Evolutionary conservation across 345 rosid species (phyloP).

Genomic region (Isatis tinctoria): DNA sequence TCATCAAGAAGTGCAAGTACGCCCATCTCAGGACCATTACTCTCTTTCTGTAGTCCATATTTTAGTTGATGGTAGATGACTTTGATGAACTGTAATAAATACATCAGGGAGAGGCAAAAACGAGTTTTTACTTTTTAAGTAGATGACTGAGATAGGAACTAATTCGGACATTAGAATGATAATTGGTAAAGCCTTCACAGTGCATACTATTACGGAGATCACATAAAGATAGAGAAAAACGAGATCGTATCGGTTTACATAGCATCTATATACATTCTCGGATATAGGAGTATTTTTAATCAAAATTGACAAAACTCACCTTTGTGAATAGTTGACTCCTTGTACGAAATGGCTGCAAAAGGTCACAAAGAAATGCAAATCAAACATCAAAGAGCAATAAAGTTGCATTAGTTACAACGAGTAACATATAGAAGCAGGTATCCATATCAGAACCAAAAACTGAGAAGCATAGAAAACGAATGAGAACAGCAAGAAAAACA

Average conservation of each 20-base stretch:
- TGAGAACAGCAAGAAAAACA: background rate
- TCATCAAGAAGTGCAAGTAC: constrained; percentile 62
- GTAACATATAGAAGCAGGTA: background rate
- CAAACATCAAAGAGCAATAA: constrained; percentile 13
- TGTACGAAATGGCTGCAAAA: constrained; percentile 78
- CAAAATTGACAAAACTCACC: constrained; percentile 38
- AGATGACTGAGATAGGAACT: background rate
- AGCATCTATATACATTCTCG: constrained; percentile 11
- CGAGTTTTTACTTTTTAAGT: background rate
- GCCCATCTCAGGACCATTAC: constrained; percentile 42
- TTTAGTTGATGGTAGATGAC: constrained; percentile 83
- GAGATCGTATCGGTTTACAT: background rate
- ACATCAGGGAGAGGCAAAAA: background rate
- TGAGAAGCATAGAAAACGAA: background rate
- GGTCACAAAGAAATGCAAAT: background rate
- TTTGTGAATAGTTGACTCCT: constrained; percentile 75
- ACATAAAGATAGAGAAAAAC: background rate
- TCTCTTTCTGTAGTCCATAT: constrained; percentile 76
- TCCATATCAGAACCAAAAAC: background rate
- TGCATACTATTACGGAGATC: background rate
- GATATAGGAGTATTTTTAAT: background rate
- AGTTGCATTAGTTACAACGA: background rate
- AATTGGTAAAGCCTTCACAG: background rate
- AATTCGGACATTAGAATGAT: background rate
- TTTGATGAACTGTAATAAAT: constrained; percentile 62